These are phyloP conservation scores for Mycena olivaceomarginata DNA, from an alignment of 768 basidiomycete species.

Conservation along the genomic window DNA sequence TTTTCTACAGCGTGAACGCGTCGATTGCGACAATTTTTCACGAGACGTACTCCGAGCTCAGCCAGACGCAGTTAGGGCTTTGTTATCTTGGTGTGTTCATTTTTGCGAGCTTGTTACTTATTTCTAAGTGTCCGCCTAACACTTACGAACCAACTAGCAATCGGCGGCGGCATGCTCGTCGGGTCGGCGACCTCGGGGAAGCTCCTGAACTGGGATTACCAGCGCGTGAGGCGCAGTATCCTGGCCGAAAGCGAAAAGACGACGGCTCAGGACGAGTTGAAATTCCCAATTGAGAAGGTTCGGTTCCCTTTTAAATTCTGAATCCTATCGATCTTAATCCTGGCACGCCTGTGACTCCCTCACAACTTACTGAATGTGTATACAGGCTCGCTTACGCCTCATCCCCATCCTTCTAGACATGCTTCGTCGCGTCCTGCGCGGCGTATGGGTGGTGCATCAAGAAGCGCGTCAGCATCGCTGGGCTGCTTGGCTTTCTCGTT, in stretches of 20 bases:
- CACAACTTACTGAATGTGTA: too few species aligned
- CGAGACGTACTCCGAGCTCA: constrained; percentile 75
- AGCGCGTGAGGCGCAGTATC: neutral
- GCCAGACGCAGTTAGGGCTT: constrained; percentile 81
- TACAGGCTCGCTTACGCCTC: constrained; percentile 68
- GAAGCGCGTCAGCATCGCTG: constrained; percentile 67
- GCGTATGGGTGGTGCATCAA: constrained; percentile 81
- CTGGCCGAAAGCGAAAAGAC: neutral
- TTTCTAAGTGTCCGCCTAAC: too few species aligned
- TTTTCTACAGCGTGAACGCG: constrained; percentile 77
- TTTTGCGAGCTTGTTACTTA: too few species aligned
- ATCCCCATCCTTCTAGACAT: constrained; percentile 62
- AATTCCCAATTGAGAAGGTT: constrained; percentile 75
- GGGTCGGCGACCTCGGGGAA: constrained; percentile 26
- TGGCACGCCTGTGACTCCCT: constrained; percentile 18
- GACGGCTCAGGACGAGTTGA: constrained; percentile 48
- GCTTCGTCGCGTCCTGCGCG: constrained; percentile 63
- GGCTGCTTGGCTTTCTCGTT: constrained; percentile 70
- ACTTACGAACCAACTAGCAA: neutral
- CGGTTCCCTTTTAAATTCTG: constrained; percentile 1
- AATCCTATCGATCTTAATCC: constrained; percentile 25
- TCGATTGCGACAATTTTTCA: constrained; percentile 79
- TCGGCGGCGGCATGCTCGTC: constrained; percentile 30
- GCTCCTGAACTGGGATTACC: constrained; percentile 42
- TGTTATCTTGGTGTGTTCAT: constrained; percentile 72